Base-by-base conservation (phyloP, 192 early-diverging fungal species). In the Haplosporangium gracile region DNA sequence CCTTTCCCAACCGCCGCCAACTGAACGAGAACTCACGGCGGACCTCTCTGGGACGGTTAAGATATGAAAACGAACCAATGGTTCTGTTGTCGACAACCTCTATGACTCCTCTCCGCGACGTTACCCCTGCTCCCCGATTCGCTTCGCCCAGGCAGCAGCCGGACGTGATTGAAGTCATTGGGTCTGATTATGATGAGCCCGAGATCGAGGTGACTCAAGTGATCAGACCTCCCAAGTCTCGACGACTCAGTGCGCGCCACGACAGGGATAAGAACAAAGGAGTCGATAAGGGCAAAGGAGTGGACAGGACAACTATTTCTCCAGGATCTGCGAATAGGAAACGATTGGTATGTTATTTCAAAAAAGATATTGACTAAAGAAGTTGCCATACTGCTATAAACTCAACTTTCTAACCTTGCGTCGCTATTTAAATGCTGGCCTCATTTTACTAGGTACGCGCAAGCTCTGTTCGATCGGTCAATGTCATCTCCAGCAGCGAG, bases 401-500 rank as follows among this genome's bases (percentile, higher is more conserved):
- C 0, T 32, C 11, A 13, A 26, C 6, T 1, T 60, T 1, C 10
- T 60, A 8, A 60, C 24, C 55, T 2, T 22, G 1, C 11, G 26
- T 65, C 26, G 11, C 32, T 32, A 26, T 32, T 65, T 2, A 11
- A 10, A 32, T 29, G 9, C 29, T 65, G 2, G 9, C 32, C 60
- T 16, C 9, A 13, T 34, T 65, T 5, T 43, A 7, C 39, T 70
- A 79, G 78, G 13, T 68, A 40, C 49, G 55, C 29, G 11, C 70
- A 60, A 63, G 49, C 34, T 74, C 63, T 9, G 38, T 49, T 22
- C 63, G 43, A 5, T 70, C 73, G 42, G 70, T 81, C 29, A 75
- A 81, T 57, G 68, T 81, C 45, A 81, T 81, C 2, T 81, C 80
- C 7, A 81, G 68, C 55, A 85, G 82, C n/a, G 82, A 79, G 4